Percentiles rank a stretch among this genome's conserved stretches.
Conservation (phyloP, 164 flowering plant genomes). For the Cinnamomum micranthum region DNA sequence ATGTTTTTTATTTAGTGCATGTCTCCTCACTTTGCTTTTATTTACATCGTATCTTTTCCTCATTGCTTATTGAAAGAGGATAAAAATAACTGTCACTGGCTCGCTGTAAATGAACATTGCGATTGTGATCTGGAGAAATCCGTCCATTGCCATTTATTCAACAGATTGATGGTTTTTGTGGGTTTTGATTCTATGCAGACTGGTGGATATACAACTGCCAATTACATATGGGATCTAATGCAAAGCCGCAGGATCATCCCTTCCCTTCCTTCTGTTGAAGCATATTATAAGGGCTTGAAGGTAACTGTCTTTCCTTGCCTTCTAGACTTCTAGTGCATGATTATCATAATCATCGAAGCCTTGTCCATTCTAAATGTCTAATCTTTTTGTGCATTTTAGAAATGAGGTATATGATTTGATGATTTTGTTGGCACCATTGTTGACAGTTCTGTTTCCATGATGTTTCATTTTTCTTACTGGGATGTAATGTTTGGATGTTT, state of each 20-base stretch:
- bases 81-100: neutral
- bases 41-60: neutral
- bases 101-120: neutral
- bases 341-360: neutral
- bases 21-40: neutral
- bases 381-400: too few species aligned
- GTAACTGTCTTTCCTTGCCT: slow-evolving; percentile 22
- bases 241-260: slow-evolving; percentile 54
- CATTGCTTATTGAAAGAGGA: too few species aligned
- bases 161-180: neutral
- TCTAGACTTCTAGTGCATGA: neutral
- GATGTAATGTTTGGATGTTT: too few species aligned
- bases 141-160: neutral
- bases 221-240: slow-evolving; percentile 89
- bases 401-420: too few species aligned
- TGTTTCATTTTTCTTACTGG: too few species aligned
- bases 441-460: too few species aligned
- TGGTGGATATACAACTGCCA: slow-evolving; percentile 84
- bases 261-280: slow-evolving; percentile 64
- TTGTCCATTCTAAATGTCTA: too few species aligned
- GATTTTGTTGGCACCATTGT: too few species aligned
- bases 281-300: slow-evolving; percentile 75
- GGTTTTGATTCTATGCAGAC: slow-evolving; percentile 42
- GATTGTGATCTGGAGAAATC: neutral
- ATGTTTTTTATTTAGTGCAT: neutral